phyloP scores from a whole-genome alignment of 106 monocot genomes.

The Acorus calamus region DNA sequence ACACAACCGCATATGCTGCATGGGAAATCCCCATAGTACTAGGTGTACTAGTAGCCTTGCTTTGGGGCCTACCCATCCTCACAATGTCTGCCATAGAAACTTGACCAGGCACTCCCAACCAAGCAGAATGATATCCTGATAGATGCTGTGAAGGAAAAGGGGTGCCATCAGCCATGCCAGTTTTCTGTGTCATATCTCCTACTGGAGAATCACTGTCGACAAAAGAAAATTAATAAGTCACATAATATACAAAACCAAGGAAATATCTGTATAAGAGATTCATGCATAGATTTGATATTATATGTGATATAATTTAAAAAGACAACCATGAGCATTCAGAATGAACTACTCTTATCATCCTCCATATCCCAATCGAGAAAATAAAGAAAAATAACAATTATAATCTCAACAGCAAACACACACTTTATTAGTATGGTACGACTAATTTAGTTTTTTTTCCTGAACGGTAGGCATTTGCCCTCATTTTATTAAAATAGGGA shows the following conservation, averaged over 20 bases:
- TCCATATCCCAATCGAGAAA: no score
- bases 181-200: conserved; percentile 12
- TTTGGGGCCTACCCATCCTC: conserved; percentile 81
- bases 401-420: no score
- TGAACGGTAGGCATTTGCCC: no score
- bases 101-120: conserved; percentile 58
- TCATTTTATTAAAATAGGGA: no score
- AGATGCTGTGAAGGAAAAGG: conserved; percentile 30
- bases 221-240: background rate
- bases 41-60: conserved; percentile 25
- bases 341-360: no score
- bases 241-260: background rate
- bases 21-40: conserved; percentile 17
- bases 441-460: no score
- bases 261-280: background rate
- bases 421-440: no score
- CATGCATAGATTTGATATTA: no score
- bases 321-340: no score
- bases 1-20: conserved; percentile 14
- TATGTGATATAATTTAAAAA: no score
- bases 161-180: conserved; percentile 24
- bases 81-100: conserved; percentile 92
- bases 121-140: conserved; percentile 39
- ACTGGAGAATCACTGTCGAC: conserved; percentile 23
- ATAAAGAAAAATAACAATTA: no score